Evolutionary conservation across 805 yeast genomes (phyloP), one percentile per base, ranked within the genome.

Genomic region (Nakazawaea anatomiae): DNA sequence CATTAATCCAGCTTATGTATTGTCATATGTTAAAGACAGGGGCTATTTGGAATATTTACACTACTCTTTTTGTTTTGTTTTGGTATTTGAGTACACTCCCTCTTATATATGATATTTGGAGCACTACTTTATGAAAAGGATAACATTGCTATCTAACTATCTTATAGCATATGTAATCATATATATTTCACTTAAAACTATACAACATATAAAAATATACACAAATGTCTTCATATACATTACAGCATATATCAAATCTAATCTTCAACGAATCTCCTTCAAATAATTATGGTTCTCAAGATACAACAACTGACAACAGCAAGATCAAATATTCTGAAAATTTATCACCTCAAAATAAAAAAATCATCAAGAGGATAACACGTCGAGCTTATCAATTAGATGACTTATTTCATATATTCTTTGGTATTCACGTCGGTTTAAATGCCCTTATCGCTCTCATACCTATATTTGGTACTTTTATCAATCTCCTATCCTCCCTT

Each of bases 371-470:
- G 12, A 50, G 47, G 10, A 64, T 73, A 50, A 63, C 63, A 49
- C 56, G 60, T 45, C 60, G 60, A 54, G 74, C 77, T 6, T 65
- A 66, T 54, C 60, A 74, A n/a, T 70, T 71, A 55, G 77, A 73
- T 50, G 69, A 69, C 72, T 64, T 71, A 67, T 72, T 73, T 55
- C 25, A 18, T 18, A 56, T 52, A 4, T 32, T 72, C 4, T 48
- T 69, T 18, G 76, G 76, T 4, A 53, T 72, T 39, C 64, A 64
- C 52, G 63, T 73, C 54, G 77, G 77, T 3, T 65, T 68, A 60
- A 50, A 73, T 41, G 68, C 64, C 47, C 46, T 73, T 7, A 64
- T 70, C 7, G 71, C 71, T 18, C 40, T 72, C 6, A 55, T 73
- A 11, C 77, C 77, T 0, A 55, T 72, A 9, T 61, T 65, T 4